Percentiles rank a stretch among this genome's conserved stretches.
Evolutionary conservation across 176 grass and related monocot species (phyloP).

Genomic region (Avena insularis): DNA sequence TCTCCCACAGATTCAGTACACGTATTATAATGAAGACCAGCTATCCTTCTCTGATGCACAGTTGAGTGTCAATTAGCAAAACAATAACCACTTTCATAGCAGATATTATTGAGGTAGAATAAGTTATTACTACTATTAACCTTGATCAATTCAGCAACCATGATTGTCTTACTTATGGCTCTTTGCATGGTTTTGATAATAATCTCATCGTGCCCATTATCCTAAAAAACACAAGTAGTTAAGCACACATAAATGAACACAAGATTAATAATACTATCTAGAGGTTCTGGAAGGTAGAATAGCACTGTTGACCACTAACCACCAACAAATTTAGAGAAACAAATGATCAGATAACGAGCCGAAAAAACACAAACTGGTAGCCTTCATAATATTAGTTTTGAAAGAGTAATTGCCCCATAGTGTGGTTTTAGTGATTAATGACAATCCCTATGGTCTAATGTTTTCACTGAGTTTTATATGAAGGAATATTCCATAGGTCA

Average conservation of each 20-base stretch:
- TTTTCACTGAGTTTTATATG: too few relatives aligned
- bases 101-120: constrained; percentile 9
- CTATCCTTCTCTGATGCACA: constrained; percentile 77
- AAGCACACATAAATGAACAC: neutral
- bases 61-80: constrained; percentile 21
- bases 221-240: constrained; percentile 39
- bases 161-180: constrained; percentile 84
- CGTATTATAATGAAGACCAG: constrained; percentile 74
- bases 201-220: constrained; percentile 78
- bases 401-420: too few relatives aligned
- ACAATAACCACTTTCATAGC: constrained; percentile 11
- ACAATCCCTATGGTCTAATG: too few relatives aligned
- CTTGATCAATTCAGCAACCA: constrained; percentile 89
- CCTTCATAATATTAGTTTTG: too few relatives aligned
- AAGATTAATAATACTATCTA: neutral
- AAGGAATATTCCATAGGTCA: too few relatives aligned
- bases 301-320: neutral
- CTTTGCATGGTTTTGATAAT: constrained; percentile 82
- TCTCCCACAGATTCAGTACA: constrained; percentile 77
- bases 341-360: neutral
- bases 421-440: too few relatives aligned
- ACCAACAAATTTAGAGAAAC: neutral
- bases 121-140: constrained; percentile 30
- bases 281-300: neutral
- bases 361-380: neutral